These are phyloP conservation scores for Starmerella sirachaensis DNA, from an alignment of 805 yeast species.

Conservation along the genomic window DNA sequence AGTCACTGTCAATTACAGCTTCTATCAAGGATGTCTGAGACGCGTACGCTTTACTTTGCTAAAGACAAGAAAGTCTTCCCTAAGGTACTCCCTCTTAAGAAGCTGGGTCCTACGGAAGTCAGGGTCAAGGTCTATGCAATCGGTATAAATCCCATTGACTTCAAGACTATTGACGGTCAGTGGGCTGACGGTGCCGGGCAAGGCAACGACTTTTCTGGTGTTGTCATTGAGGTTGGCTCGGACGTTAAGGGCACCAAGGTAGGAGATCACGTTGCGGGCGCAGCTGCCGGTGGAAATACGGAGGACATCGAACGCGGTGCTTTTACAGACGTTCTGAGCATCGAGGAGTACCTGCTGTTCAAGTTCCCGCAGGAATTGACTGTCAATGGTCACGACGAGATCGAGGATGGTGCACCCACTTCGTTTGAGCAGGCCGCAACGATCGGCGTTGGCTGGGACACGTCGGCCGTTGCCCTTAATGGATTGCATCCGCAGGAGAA, in stretches of 20 bases:
- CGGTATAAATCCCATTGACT: constrained; percentile 61
- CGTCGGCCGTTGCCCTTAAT: constrained; percentile 35
- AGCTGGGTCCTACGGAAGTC: constrained; percentile 31
- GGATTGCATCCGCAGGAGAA: constrained; percentile 18
- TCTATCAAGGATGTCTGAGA: too few species aligned
- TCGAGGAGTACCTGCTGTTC: constrained; percentile 30
- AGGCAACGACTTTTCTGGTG: constrained; percentile 55
- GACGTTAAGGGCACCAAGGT: constrained; percentile 32
- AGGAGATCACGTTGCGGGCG: constrained; percentile 49
- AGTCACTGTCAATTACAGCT: too few species aligned
- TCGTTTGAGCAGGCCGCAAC: constrained; percentile 57
- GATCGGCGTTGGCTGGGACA: constrained; percentile 41
- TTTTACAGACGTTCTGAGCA: constrained; percentile 43
- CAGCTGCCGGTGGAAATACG: constrained; percentile 44
- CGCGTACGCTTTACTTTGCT: constrained; percentile 14
- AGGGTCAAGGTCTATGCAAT: constrained; percentile 42
- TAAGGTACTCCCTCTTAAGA: constrained; percentile 14
- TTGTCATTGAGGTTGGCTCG: constrained; percentile 40
- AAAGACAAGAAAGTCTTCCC: constrained; percentile 15
- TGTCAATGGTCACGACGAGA: constrained; percentile 21
- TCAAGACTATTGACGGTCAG: constrained; percentile 42
- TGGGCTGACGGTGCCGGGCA: constrained; percentile 39
- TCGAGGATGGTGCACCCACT: constrained; percentile 32
- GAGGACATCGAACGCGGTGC: constrained; percentile 39
- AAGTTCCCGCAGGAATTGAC: constrained; percentile 20